These are phyloP conservation scores for Xylariaceae sp. DNA, from an alignment of 2,329 filamentous ascomycete species.

Conservation along the genomic window DNA sequence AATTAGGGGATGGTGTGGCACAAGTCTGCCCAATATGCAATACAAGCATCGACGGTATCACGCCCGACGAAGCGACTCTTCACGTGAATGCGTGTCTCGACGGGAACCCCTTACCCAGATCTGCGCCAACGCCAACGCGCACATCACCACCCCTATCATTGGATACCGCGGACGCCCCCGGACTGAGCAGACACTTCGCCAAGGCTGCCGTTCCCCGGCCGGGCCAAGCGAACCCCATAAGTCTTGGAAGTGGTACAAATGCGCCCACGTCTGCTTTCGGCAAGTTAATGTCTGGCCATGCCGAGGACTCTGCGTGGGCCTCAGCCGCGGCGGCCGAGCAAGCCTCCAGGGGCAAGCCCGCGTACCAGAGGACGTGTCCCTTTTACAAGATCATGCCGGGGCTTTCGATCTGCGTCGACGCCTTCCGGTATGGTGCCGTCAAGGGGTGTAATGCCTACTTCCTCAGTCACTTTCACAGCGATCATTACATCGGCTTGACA, in stretches of 20 bases:
- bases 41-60: slow-evolving; percentile 54
- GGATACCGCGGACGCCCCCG: slow-evolving; percentile 34
- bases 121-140: slow-evolving; percentile 22
- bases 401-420: slow-evolving; percentile 89
- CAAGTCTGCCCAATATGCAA: slow-evolving; percentile 73
- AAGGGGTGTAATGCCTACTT: slow-evolving; percentile 93
- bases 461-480: slow-evolving; percentile 94
- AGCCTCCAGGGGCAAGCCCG: slow-evolving; percentile 74
- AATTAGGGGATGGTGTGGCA: slow-evolving; percentile 40
- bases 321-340: slow-evolving; percentile 75
- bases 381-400: slow-evolving; percentile 98
- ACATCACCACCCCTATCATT: slow-evolving; percentile 17
- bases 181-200: slow-evolving; percentile 55
- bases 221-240: slow-evolving; percentile 75
- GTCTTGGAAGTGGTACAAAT: slow-evolving; percentile 39
- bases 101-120: slow-evolving; percentile 62
- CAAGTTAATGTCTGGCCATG: slow-evolving; percentile 87
- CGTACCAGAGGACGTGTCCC: slow-evolving; percentile 85
- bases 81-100: slow-evolving; percentile 95
- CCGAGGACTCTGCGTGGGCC: slow-evolving; percentile 86
- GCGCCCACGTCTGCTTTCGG: slow-evolving; percentile 70
- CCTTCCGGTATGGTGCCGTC: slow-evolving; percentile 90
- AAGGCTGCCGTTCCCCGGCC: slow-evolving; percentile 67
- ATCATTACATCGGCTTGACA: slow-evolving; percentile 91
- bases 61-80: slow-evolving; percentile 62